Conservation (phyloP, 2,329 filamentous ascomycete species). For the Fusarium pseudograminearum region DNA sequence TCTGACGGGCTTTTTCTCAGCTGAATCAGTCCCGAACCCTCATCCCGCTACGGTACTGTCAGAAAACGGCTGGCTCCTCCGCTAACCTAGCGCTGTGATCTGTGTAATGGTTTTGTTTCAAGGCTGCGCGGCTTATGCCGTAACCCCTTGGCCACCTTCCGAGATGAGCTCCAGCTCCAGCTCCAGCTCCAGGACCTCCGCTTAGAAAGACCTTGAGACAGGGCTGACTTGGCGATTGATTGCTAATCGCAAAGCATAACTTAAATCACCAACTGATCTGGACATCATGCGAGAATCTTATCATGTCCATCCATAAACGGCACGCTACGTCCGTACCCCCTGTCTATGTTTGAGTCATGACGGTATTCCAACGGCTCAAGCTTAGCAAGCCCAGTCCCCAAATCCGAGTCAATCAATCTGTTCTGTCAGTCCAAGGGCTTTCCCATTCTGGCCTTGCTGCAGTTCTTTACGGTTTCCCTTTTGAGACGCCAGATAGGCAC, state of each 20-base stretch:
- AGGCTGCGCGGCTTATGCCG: constrained; percentile 23
- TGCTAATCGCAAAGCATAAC: constrained; percentile 1
- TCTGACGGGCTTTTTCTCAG: no score
- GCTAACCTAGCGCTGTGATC: constrained; percentile 19
- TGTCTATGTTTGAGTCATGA: constrained; percentile 2
- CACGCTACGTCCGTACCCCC: not conserved
- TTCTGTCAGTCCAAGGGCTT: not conserved
- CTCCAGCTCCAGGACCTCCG: constrained; percentile 1
- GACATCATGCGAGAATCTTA: constrained; percentile 22
- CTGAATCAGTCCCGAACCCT: constrained; percentile 21
- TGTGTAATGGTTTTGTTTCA: constrained; percentile 32
- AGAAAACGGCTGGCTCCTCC: constrained; percentile 23
- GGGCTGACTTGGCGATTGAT: constrained; percentile 1
- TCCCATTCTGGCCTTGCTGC: constrained; percentile 13
- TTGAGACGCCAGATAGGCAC: constrained; percentile 4
- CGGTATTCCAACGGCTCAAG: constrained; percentile 11
- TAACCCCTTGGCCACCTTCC: constrained; percentile 1
- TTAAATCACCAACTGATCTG: not conserved
- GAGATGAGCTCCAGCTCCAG: constrained; percentile 4
- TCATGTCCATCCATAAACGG: not conserved
- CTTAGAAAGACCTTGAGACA: constrained; percentile 1
- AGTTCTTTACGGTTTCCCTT: constrained; percentile 39
- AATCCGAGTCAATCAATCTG: constrained; percentile 4
- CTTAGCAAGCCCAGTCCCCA: constrained; percentile 16
- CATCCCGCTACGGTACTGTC: constrained; percentile 18